Percentiles rank a stretch among this genome's conserved stretches.
These are phyloP conservation scores for Nannochloropsis salina DNA, from an alignment of 108 stramenopile genomes.

Conservation along the genomic window DNA sequence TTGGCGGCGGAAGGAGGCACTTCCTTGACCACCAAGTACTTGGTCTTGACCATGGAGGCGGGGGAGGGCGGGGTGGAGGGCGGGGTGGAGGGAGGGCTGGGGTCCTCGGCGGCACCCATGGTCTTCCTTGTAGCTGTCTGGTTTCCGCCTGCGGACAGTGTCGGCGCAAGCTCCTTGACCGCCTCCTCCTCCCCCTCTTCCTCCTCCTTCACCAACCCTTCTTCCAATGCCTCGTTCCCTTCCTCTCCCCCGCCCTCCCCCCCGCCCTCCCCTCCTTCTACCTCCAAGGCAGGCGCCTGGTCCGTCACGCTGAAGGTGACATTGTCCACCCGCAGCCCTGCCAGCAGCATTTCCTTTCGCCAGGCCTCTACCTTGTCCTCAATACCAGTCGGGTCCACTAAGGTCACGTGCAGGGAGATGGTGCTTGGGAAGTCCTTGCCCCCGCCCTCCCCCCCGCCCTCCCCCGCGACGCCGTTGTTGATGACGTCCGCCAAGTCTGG, in stretches of 20 bases:
- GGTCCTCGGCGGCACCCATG: too few species aligned
- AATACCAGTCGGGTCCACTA: background rate
- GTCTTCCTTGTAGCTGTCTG: too few species aligned
- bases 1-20: background rate
- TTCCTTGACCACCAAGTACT: background rate
- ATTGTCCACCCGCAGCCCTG: background rate
- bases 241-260: background rate
- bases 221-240: background rate
- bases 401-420: background rate
- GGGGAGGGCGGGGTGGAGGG: background rate
- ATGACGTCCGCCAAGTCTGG: background rate
- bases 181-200: background rate
- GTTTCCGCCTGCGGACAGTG: too few species aligned
- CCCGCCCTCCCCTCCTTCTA: background rate
- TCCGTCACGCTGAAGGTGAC: background rate
- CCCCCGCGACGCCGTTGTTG: background rate
- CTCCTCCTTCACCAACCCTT: background rate
- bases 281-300: background rate
- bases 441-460: background rate
- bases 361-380: background rate
- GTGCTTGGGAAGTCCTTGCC: too few species aligned
- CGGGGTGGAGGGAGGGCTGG: too few species aligned
- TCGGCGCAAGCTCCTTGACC: too few species aligned
- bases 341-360: background rate
- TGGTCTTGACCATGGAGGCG: background rate